Base-by-base conservation (phyloP, 2,329 filamentous ascomycete genomes). In the Penicillium digitatum region DNA sequence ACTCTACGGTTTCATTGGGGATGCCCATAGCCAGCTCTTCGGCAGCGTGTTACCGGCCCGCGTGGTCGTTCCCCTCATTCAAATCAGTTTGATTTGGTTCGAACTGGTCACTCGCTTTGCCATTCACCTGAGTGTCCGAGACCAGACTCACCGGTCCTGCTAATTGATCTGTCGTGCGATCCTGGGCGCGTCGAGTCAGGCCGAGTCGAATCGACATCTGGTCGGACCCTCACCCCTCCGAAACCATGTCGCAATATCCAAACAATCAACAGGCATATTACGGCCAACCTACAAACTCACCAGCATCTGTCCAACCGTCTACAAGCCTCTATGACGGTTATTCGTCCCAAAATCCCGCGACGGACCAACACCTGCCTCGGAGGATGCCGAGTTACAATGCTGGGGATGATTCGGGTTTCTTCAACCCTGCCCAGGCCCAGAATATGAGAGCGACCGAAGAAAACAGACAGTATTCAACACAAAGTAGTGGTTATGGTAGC, bases 341-440 rank as follows among this genome's bases (percentile, higher is more conserved):
- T 60, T 58, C 72, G 65, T 60, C 74, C 39, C 76, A 75, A 54
- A 68, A 54, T 38, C 52, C 73, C 47, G 74, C 73, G 55, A 74
- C 75, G 54, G 72, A 67, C 51, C 71, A 74, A 47, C 70, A 71
- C 55, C 66, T 73, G 42, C 70, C 78, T 59, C 75, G 75, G 56
- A 80, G 88, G 62, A 81, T 84, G 61, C 81, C 83, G 46, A 93
- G 87, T 76, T 91, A 89, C 76, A 86, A 90, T 71, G 84, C 81
- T 62, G 88, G 87, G 61, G 89, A 94, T 71, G 88, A 93, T 70
- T 77, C 79, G 45, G 74, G 77, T 46, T 83, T 85, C 52, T 74
- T 76, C 54, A 72, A 75, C 55, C 52, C 68, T 10, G 49, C 67
- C 10, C 62, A 64, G 40, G 62, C 62, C 29, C 62, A 66, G 43